Conservation (phyloP, 306 rosid genomes). For the Cajanus cajan region DNA sequence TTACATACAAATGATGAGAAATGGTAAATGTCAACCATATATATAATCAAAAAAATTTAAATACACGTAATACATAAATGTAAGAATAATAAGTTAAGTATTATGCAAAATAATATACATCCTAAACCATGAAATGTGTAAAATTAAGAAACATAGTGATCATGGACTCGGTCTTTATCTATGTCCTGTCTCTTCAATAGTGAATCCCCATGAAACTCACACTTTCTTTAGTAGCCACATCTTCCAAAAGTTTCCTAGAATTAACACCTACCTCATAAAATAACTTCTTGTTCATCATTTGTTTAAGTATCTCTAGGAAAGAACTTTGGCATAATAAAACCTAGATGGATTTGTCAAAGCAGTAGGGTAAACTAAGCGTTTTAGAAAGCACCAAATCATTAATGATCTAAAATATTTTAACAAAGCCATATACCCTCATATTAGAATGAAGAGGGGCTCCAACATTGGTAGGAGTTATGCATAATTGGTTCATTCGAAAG, state of each 20-base stretch:
- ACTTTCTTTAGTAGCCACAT: conserved; percentile 56
- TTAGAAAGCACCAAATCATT: conserved; percentile 21
- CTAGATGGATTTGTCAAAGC: conserved; percentile 38
- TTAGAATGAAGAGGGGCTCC: conserved; percentile 90
- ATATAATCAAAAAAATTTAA: too few species aligned
- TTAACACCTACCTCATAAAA: conserved; percentile 40
- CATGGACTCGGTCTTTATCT: conserved; percentile 59
- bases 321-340: conserved; percentile 87
- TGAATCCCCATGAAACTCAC: conserved; percentile 48
- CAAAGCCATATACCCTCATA: conserved; percentile 64
- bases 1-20: too few species aligned
- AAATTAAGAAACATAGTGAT: too few species aligned
- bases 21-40: too few species aligned
- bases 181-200: conserved; percentile 47
- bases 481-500: too few species aligned
- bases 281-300: conserved; percentile 66
- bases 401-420: background rate
- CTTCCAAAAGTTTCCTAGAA: conserved; percentile 50
- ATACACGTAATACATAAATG: too few species aligned
- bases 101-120: too few species aligned
- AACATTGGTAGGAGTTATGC: conserved; percentile 88
- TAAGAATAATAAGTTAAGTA: too few species aligned
- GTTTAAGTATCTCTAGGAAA: conserved; percentile 88
- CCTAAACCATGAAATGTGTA: too few species aligned
- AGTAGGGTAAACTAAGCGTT: conserved; percentile 27